phyloP scores from a whole-genome alignment of 2,329 filamentous ascomycete species.

The Fusarium guadeloupense region DNA sequence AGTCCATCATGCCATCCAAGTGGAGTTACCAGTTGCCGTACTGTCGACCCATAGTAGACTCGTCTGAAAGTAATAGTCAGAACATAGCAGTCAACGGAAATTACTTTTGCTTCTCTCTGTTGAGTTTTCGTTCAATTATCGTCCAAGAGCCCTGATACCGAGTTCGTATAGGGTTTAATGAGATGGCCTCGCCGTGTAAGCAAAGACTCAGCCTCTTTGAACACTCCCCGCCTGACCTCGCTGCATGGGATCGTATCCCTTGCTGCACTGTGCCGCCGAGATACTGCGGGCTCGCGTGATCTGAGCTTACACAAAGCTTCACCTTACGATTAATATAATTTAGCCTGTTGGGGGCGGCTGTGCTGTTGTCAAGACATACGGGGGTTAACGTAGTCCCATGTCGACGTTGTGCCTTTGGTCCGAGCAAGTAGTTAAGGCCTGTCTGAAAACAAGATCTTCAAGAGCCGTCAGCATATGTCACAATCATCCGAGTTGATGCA shows the following conservation, averaged over 20 bases:
- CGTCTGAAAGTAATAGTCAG: too few species aligned
- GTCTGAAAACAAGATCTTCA: not conserved
- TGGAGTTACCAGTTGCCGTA: too few species aligned
- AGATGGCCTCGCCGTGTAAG: too few species aligned
- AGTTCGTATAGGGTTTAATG: too few species aligned
- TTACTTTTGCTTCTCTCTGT: too few species aligned
- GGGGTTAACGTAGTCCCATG: not conserved
- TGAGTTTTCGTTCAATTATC: too few species aligned
- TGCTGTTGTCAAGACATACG: not conserved
- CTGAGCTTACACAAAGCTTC: not conserved
- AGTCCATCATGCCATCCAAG: too few species aligned
- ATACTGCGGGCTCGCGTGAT: not conserved
- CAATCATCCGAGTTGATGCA: not conserved
- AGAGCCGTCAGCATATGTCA: not conserved
- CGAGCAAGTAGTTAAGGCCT: not conserved
- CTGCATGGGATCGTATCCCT: not conserved
- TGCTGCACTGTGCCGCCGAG: slow-evolving; percentile 3
- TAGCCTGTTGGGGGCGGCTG: not conserved
- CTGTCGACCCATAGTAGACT: too few species aligned
- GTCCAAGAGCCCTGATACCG: too few species aligned
- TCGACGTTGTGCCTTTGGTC: slow-evolving; percentile 12
- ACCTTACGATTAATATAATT: not conserved
- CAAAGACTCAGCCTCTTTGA: too few species aligned
- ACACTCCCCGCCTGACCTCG: too few species aligned
- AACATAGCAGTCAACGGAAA: too few species aligned